Conservation (phyloP, 371 early-diverging fungal genomes). For the Funneliformis caledonium region DNA sequence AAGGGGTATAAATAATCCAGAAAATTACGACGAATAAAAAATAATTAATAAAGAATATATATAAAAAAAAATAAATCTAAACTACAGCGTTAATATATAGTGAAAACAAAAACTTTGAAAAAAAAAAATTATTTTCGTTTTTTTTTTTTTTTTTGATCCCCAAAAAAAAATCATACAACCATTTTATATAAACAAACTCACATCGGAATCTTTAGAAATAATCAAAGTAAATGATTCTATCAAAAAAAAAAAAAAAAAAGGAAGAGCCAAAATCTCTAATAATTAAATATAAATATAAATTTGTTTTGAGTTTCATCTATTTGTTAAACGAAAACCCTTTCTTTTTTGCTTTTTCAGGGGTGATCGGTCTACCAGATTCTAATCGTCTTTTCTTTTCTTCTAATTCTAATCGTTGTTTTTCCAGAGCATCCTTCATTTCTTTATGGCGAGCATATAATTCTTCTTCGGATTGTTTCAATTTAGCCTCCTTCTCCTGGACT, state of each 20-base stretch:
- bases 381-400: constrained; percentile 93
- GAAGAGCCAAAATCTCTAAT: neutral
- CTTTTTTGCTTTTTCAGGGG: constrained; percentile 81
- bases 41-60: constrained; percentile 2
- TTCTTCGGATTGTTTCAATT: constrained; percentile 95
- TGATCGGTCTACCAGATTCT: constrained; percentile 82
- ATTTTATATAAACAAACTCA: neutral
- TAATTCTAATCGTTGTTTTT: constrained; percentile 89
- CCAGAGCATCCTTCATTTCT: constrained; percentile 96
- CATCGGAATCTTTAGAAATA: neutral
- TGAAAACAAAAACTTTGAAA: neutral
- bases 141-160: neutral
- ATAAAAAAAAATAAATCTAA: constrained; percentile 2
- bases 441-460: constrained; percentile 95
- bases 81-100: constrained; percentile 25
- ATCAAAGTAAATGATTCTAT: constrained; percentile 2
- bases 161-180: neutral
- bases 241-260: constrained; percentile 9
- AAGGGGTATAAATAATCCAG: neutral
- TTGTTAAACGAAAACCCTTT: constrained; percentile 79
- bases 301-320: constrained; percentile 47
- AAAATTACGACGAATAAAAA: constrained; percentile 10
- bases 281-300: neutral
- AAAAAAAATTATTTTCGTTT: too few relatives aligned
- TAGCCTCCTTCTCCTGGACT: constrained; percentile 96